Evolutionary conservation across 768 basidiomycete genomes (phyloP).

Genomic region (Trametes meyenii): DNA sequence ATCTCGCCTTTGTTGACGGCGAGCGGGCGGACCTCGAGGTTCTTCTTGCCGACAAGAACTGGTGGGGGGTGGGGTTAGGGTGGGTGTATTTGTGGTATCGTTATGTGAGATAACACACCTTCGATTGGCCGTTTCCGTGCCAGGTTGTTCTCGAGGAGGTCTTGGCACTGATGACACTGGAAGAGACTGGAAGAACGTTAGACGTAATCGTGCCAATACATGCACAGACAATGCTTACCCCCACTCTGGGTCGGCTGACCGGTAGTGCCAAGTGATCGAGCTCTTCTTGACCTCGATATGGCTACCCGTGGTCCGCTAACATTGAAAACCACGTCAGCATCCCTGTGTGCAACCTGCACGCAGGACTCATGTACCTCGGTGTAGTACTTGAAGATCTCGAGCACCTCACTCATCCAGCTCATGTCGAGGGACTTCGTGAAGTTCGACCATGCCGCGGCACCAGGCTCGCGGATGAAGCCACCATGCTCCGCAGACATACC

Average conservation of each 20-base stretch:
- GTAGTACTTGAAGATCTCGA: slow-evolving; percentile 95
- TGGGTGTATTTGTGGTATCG: background rate
- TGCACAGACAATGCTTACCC: slow-evolving; percentile 56
- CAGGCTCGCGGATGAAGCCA: slow-evolving; percentile 82
- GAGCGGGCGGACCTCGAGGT: slow-evolving; percentile 92
- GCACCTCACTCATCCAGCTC: slow-evolving; percentile 96
- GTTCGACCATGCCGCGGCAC: slow-evolving; percentile 71
- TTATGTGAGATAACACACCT: slow-evolving; percentile 46
- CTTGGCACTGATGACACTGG: slow-evolving; percentile 97
- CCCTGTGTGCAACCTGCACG: slow-evolving; percentile 1
- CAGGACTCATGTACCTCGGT: slow-evolving; percentile 68
- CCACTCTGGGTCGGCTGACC: slow-evolving; percentile 92
- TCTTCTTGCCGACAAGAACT: slow-evolving; percentile 98
- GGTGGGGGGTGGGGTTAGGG: slow-evolving; percentile 29
- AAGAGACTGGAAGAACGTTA: slow-evolving; percentile 55
- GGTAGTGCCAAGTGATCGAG: slow-evolving; percentile 98
- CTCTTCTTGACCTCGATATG: slow-evolving; percentile 97
- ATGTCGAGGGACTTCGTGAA: slow-evolving; percentile 94
- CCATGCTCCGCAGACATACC: slow-evolving; percentile 98
- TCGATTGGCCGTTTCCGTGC: slow-evolving; percentile 94
- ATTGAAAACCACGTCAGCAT: background rate
- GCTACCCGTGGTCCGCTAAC: slow-evolving; percentile 87
- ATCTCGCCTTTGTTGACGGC: slow-evolving; percentile 99
- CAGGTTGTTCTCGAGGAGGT: slow-evolving; percentile 92
- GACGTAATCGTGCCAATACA: background rate